Conservation (phyloP, 139 green algal genomes). For the Micromonas pusilla region DNA sequence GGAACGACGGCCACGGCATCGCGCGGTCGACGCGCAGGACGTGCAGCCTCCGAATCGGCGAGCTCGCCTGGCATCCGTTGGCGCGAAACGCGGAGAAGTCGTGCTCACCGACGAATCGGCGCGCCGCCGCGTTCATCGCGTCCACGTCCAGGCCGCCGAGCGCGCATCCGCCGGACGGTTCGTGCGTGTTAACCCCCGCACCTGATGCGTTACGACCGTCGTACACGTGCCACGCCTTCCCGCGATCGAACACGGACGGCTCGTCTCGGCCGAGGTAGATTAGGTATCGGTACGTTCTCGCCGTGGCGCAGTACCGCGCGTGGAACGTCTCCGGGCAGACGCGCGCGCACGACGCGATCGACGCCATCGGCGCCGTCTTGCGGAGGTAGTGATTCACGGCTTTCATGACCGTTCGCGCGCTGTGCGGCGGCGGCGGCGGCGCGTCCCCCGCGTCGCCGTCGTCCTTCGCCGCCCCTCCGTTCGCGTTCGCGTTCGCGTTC, state of each 20-base stretch:
- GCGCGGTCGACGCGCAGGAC: background rate
- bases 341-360: background rate
- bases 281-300: slow-evolving; percentile 19
- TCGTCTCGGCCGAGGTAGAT: background rate
- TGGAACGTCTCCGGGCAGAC: slow-evolving; percentile 15
- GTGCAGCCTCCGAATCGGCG: slow-evolving; percentile 16
- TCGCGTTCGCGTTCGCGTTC: too few relatives aligned
- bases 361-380: background rate
- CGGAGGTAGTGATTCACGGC: slow-evolving; percentile 16
- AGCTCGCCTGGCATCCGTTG: slow-evolving; percentile 14
- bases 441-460: too few relatives aligned
- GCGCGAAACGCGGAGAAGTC: slow-evolving; percentile 26
- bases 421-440: background rate
- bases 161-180: background rate
- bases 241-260: background rate
- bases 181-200: background rate
- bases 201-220: background rate
- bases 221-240: background rate
- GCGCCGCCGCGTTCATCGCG: slow-evolving; percentile 13
- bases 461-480: too few relatives aligned
- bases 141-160: slow-evolving; percentile 15
- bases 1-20: background rate
- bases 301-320: slow-evolving; percentile 14
- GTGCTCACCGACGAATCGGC: slow-evolving; percentile 12
- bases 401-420: background rate